Evolutionary conservation across 2,329 filamentous ascomycete species (phyloP), one percentile per base, ranked within the genome.

Genomic region (Teratosphaeriaceae sp.): DNA sequence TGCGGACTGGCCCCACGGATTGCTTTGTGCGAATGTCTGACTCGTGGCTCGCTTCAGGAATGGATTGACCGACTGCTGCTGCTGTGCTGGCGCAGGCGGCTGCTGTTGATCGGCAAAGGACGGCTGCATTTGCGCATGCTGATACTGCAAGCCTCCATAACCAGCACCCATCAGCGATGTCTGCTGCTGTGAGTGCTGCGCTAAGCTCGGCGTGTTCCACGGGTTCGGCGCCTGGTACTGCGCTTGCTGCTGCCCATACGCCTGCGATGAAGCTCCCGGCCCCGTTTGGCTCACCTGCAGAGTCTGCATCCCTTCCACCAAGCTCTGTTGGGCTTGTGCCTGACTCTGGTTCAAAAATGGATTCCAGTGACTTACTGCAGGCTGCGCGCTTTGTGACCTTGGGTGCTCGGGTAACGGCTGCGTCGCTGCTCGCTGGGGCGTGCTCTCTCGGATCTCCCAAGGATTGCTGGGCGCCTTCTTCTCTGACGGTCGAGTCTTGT

Each of bases 331-430:
- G 3, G 38, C 26, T 36, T 52, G 54, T 44, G 56, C 44, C 43
- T 60, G 55, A n/a, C n/a, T n/a, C 42, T 59, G 66, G 16, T 65
- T 56, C 43, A 82, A 75, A 53, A 89, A 90, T 4, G 85, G 85
- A 56, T 90, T 90, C 47, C 78, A 80, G 11, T 76, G 70, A 47
- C 69, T 72, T 13, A 18, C 24, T 5, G 48, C 44, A n/a, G 55
- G 65, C 56, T 47, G 55, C 9, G 58, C 55, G 19, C 54, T 57
- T 42, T 60, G 63, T 34, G 56, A 62, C 39, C 64, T 61, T 33
- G 58, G 53, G 19, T 51, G 57, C 26, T 56, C 35, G 45, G 53
- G 51, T 21, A 55, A 37, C 16, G 58, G 55, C 35, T 54, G 51
- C 8, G 57, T 57, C 2, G 49, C 50, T 6, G 57, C 48, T 40